Base-by-base conservation (phyloP, 2,329 filamentous ascomycete species). In the Calcarisporium arbuscula region DNA sequence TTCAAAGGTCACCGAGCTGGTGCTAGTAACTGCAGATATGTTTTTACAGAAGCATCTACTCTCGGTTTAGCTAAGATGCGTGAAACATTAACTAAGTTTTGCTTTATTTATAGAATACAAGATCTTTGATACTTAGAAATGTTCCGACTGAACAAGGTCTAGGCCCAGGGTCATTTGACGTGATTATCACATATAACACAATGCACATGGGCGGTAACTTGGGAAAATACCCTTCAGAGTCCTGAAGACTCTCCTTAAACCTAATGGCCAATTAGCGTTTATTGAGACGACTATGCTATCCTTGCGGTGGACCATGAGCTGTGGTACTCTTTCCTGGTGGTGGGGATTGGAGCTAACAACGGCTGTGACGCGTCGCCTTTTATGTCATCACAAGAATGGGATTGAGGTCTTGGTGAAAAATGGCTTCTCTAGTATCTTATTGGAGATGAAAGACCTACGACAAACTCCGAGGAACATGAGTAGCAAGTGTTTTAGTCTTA, bases 11-110 rank as follows among this genome's bases (percentile, higher is more conserved):
- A 48, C 26, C 32, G 39, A 1, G 41, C 51, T 8, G n/a, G n/a
- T n/a, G n/a, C n/a, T n/a, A n/a, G n/a, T n/a, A n/a, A n/a, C n/a
- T n/a, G n/a, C n/a, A n/a, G n/a, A n/a, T 61, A 64, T 36, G 54
- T 51, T 0, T 64, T 53, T 34, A 62, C 60, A 2, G 61, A 67
- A 31, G 50, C 60, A 4, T 63, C 56, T 7, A 30, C 42, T n/a
- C 34, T 35, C 2, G 53, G 51, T 27, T 55, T 54, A 23, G 35
- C 34, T 4, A 31, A 32, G 2, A 50, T 50, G 2, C 36, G 43
- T 18, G 35, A 44, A 19, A 30, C 33, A 10, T 28, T 42, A 18
- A 23, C 25, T n/a, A 34, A 19, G 11, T 39, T 34, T n/a, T 26
- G 25, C 30, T 10, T 16, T 27, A 12, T 34, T 33, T 6, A 36